These are phyloP conservation scores for Plasmodiophora brassicae DNA, from an alignment of 208 protist species.

Conservation along the genomic window DNA sequence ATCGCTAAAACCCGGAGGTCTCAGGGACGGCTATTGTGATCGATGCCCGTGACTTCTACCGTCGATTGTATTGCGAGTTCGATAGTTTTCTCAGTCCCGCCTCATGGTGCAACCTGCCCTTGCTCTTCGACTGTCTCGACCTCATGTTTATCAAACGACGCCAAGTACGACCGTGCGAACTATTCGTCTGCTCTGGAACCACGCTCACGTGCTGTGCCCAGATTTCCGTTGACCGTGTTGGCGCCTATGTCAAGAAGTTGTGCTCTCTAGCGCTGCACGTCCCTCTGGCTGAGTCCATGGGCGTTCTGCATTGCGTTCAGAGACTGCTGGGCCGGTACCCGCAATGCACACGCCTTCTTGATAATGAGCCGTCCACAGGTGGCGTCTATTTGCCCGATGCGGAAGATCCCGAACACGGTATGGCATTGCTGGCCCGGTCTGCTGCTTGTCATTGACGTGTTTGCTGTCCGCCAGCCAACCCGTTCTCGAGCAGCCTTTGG, in stretches of 20 bases:
- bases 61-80: background rate
- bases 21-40: background rate
- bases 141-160: conserved; percentile 21
- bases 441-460: too few species aligned
- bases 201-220: too few species aligned
- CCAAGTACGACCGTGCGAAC: too few species aligned
- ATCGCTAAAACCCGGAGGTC: too few species aligned
- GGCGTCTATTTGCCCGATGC: background rate
- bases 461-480: too few species aligned
- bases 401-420: background rate
- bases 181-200: too few species aligned
- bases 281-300: background rate
- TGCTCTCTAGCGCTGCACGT: background rate
- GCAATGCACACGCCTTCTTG: background rate
- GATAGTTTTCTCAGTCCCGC: background rate
- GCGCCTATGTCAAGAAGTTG: background rate
- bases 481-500: background rate
- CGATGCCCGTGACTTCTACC: background rate
- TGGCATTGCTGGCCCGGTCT: too few species aligned
- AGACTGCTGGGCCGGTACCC: background rate
- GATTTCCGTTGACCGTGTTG: background rate
- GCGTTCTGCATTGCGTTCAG: background rate
- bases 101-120: background rate
- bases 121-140: background rate
- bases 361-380: background rate